Conservation (phyloP, 208 protist species). For the Histomonas meleagridis region DNA sequence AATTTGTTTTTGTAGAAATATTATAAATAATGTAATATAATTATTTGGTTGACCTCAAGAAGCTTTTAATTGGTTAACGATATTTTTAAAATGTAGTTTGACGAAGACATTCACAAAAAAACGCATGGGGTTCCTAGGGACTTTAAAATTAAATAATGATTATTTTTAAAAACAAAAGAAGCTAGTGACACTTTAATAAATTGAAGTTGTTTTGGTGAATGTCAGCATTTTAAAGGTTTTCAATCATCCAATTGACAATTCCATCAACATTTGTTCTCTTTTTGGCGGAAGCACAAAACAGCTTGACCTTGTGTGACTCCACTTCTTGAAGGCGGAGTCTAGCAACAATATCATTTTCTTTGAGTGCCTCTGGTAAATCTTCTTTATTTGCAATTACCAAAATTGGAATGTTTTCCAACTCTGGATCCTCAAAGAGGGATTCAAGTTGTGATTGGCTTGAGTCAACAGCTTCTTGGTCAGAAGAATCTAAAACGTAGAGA, state of each 20-base stretch:
- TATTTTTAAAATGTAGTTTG: too few species aligned
- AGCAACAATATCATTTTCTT: background rate
- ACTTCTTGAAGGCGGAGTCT: background rate
- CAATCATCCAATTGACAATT: background rate
- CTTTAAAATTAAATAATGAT: too few species aligned
- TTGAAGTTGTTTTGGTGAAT: too few species aligned
- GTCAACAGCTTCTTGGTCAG: constrained; percentile 15
- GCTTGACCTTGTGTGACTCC: background rate
- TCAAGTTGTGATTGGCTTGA: background rate
- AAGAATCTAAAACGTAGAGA: constrained; percentile 1
- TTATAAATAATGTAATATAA: too few species aligned
- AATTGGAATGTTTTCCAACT: background rate
- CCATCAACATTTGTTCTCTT: constrained; percentile 11
- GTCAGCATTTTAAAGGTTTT: background rate
- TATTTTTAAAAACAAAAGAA: too few species aligned
- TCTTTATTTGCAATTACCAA: constrained; percentile 29
- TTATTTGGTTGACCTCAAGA: too few species aligned
- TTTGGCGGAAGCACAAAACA: background rate
- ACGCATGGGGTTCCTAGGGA: too few species aligned
- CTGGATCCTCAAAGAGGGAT: background rate
- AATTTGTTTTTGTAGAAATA: too few species aligned
- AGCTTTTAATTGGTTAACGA: too few species aligned
- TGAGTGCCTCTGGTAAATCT: background rate
- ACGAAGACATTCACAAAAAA: too few species aligned
- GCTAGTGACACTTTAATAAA: too few species aligned